Percentiles rank a stretch among this genome's conserved stretches.
These are phyloP conservation scores for Neonothopanus nambi DNA, from an alignment of 1,284 basidiomycete genomes.

Conservation along the genomic window DNA sequence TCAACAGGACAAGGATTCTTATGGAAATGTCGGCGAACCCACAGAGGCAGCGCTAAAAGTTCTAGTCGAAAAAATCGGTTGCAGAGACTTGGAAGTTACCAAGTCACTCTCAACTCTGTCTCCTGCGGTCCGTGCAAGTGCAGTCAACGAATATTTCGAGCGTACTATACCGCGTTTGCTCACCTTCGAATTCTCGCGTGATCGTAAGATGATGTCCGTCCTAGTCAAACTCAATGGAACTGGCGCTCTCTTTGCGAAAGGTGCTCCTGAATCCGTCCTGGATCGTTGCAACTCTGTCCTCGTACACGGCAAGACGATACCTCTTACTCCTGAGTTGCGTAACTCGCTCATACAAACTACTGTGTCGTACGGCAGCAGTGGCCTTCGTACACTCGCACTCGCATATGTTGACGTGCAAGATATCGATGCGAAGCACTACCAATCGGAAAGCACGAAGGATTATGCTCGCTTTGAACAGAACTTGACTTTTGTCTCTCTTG, in stretches of 20 bases:
- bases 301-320: conserved; percentile 64
- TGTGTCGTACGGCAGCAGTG: conserved; percentile 74
- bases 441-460: conserved; percentile 74
- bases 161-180: conserved; percentile 75
- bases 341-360: conserved; percentile 67
- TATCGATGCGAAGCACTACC: conserved; percentile 78
- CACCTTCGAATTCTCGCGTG: conserved; percentile 97
- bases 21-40: conserved; percentile 91
- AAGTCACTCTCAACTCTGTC: conserved; percentile 62
- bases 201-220: conserved; percentile 99
- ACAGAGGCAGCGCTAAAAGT: conserved; percentile 95
- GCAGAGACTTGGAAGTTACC: conserved; percentile 50
- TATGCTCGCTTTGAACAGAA: conserved; percentile 89
- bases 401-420: conserved; percentile 85
- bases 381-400: conserved; percentile 89
- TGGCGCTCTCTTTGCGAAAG: conserved; percentile 86
- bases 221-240: conserved; percentile 66
- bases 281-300: conserved; percentile 83
- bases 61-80: conserved; percentile 88
- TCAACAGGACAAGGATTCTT: conserved; percentile 72
- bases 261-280: conserved; percentile 93
- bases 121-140: conserved; percentile 69
- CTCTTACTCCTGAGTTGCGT: conserved; percentile 65
- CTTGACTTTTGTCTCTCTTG: conserved; percentile 92
- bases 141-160: conserved; percentile 84